Percentiles rank a stretch among this genome's conserved stretches.
Conservation (phyloP, 2,329 filamentous ascomycete genomes). For the Penicillium sp. region DNA sequence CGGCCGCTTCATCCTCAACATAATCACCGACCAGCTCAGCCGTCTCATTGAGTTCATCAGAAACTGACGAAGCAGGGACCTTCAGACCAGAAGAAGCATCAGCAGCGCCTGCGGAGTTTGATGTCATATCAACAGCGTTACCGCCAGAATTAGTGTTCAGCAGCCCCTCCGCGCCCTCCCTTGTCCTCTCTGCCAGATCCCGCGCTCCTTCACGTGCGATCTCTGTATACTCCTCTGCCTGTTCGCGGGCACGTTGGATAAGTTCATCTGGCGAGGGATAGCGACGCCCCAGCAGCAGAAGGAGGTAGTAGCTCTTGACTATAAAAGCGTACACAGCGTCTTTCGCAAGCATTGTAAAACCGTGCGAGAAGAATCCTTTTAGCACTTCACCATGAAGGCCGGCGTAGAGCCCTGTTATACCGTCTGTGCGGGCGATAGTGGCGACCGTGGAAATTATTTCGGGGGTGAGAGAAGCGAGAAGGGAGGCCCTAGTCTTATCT, state of each 20-base stretch:
- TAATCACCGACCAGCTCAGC: slow-evolving; percentile 48
- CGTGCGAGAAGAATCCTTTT: slow-evolving; percentile 82
- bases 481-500: slow-evolving; percentile 15
- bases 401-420: slow-evolving; percentile 67
- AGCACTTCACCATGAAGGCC: slow-evolving; percentile 73
- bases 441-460: slow-evolving; percentile 65
- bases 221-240: slow-evolving; percentile 43
- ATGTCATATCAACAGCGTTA: slow-evolving; percentile 33
- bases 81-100: slow-evolving; percentile 22
- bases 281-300: slow-evolving; percentile 51
- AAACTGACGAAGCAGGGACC: slow-evolving; percentile 5
- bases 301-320: slow-evolving; percentile 67
- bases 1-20: slow-evolving; percentile 43
- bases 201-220: slow-evolving; percentile 40
- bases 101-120: slow-evolving; percentile 20
- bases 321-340: slow-evolving; percentile 71
- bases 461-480: slow-evolving; percentile 25
- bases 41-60: slow-evolving; percentile 40
- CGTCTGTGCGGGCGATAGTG: slow-evolving; percentile 61
- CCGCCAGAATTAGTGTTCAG: slow-evolving; percentile 23
- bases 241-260: slow-evolving; percentile 38
- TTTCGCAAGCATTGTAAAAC: slow-evolving; percentile 83
- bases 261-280: slow-evolving; percentile 47
- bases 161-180: slow-evolving; percentile 25
- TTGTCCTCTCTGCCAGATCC: slow-evolving; percentile 33